Evolutionary conservation across 257 asterid genomes (phyloP).

Genomic region (Forsythia suspensa): DNA sequence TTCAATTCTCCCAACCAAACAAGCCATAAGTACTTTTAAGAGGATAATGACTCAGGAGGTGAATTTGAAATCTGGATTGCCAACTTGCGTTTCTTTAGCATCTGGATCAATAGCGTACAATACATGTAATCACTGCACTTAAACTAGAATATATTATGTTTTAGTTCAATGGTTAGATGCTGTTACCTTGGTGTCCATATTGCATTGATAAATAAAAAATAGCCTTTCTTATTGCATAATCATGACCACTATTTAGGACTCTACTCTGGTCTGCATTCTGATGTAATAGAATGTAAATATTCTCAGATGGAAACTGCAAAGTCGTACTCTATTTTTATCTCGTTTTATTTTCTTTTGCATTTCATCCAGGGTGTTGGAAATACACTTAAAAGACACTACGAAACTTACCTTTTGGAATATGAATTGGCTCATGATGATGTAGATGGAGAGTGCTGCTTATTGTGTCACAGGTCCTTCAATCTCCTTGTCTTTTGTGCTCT

Average conservation of each 20-base stretch:
- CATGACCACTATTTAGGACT: not conserved
- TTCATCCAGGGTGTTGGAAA: slow-evolving; percentile 92
- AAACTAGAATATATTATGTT: not conserved
- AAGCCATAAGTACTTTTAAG: not conserved
- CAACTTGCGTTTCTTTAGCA: not conserved
- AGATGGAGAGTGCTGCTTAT: slow-evolving; percentile 97
- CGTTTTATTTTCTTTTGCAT: not conserved
- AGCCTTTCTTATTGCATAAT: not conserved
- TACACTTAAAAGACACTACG: slow-evolving; percentile 95
- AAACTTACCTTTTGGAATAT: slow-evolving; percentile 92
- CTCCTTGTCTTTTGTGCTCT: not conserved
- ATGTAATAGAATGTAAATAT: not conserved
- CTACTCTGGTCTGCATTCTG: not conserved
- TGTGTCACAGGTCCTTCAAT: slow-evolving; percentile 78
- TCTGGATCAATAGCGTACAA: not conserved
- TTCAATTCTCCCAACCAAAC: not conserved
- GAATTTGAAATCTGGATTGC: not conserved
- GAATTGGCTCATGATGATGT: slow-evolving; percentile 99
- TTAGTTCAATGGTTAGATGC: not conserved
- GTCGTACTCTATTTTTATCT: not conserved
- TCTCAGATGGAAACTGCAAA: not conserved
- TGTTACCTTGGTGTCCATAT: not conserved
- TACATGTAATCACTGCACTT: not conserved
- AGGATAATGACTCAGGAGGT: not conserved
- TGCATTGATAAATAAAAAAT: not conserved